Evolutionary conservation across 805 yeast genomes (phyloP).

Genomic region (Cyberlindnera americana): DNA sequence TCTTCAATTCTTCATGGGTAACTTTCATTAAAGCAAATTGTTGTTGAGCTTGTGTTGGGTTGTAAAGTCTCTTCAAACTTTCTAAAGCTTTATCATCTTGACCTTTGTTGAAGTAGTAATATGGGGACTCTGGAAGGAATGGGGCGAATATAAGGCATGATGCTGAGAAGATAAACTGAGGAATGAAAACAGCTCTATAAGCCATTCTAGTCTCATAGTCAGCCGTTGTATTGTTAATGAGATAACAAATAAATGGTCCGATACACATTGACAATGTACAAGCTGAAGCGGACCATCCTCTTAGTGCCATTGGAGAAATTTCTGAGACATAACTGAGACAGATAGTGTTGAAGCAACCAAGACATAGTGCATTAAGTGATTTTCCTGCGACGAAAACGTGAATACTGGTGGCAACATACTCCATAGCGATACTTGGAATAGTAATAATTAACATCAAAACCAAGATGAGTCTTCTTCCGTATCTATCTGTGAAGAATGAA

Average conservation of each 20-base stretch:
- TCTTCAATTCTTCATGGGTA: conserved; percentile 27
- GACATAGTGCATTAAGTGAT: conserved; percentile 36
- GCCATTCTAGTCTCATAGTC: conserved; percentile 21
- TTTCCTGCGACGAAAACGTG: conserved; percentile 38
- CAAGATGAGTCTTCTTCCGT: no score
- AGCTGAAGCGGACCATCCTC: conserved; percentile 36
- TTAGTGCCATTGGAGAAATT: conserved; percentile 36
- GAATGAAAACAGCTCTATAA: conserved; percentile 34
- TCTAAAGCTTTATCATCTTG: conserved; percentile 10
- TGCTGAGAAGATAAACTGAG: conserved; percentile 18
- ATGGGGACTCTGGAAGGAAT: conserved; percentile 43
- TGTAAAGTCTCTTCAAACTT: no score
- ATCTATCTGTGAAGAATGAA: no score
- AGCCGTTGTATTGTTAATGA: conserved; percentile 22
- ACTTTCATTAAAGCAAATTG: conserved; percentile 31
- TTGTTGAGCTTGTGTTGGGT: neutral
- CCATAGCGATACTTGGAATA: conserved; percentile 18
- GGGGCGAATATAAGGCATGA: conserved; percentile 28
- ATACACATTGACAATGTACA: conserved; percentile 37
- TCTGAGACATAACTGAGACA: conserved; percentile 39
- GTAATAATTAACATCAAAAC: no score
- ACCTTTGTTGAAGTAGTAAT: conserved; percentile 37
- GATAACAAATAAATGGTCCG: conserved; percentile 35
- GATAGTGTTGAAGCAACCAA: conserved; percentile 38
- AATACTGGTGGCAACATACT: conserved; percentile 36